These are phyloP conservation scores for Teunomyces gatunensis DNA, from an alignment of 805 yeast genomes.

Conservation along the genomic window DNA sequence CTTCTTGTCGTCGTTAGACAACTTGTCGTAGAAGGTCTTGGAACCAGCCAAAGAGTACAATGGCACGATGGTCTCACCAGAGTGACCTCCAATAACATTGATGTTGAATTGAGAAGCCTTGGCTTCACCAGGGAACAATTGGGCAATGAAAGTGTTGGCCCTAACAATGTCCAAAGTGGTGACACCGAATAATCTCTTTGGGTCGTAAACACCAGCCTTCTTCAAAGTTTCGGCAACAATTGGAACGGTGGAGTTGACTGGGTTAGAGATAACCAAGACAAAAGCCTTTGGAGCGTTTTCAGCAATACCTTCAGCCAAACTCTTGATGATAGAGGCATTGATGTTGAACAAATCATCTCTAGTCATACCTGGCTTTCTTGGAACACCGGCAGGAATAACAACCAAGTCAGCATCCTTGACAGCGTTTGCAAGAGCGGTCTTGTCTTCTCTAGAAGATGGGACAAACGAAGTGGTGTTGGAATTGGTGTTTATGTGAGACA, in stretches of 20 bases:
- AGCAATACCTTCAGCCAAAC: constrained; percentile 74
- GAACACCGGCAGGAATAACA: constrained; percentile 81
- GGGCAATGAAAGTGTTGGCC: constrained; percentile 76
- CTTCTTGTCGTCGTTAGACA: constrained; percentile 32
- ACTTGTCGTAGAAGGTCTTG: constrained; percentile 32
- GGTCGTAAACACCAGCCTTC: constrained; percentile 64
- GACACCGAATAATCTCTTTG: constrained; percentile 78
- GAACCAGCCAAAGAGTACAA: constrained; percentile 53
- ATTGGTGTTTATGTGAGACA: constrained; percentile 76
- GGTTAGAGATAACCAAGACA: constrained; percentile 83
- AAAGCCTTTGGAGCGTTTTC: constrained; percentile 69
- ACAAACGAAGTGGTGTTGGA: constrained; percentile 58
- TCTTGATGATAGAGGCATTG: constrained; percentile 77
- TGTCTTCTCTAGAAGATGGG: constrained; percentile 53
- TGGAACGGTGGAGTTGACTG: constrained; percentile 92
- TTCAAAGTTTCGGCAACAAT: constrained; percentile 78
- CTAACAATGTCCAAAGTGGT: constrained; percentile 86
- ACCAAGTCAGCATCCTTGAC: constrained; percentile 48
- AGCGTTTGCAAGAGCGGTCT: constrained; percentile 44
- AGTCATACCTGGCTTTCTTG: constrained; percentile 94
- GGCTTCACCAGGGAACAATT: constrained; percentile 42
- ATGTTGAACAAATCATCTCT: constrained; percentile 85
- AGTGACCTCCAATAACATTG: constrained; percentile 91
- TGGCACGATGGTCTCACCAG: constrained; percentile 93
- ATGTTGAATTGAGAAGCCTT: constrained; percentile 55